These are phyloP conservation scores for Aureobasidium sp. DNA, from an alignment of 2,329 filamentous ascomycete genomes.

Conservation along the genomic window DNA sequence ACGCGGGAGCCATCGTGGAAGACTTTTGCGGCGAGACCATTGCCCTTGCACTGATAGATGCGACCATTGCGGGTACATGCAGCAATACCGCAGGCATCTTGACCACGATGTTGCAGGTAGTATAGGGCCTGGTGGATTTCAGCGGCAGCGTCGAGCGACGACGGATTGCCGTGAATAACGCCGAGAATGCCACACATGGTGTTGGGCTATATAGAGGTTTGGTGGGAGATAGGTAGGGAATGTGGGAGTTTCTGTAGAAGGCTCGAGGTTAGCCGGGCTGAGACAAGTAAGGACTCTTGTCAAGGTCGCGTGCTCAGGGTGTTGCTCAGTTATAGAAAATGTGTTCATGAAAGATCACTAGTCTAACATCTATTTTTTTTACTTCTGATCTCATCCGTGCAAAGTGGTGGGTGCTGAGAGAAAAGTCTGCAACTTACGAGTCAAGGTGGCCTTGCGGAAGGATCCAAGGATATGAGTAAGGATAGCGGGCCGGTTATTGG, in stretches of 20 bases:
- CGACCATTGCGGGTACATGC: constrained; percentile 67
- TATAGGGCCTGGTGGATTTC: constrained; percentile 34
- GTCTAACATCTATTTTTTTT: constrained; percentile 37
- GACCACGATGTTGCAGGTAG: constrained; percentile 56
- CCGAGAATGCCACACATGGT: constrained; percentile 48
- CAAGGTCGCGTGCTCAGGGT: neutral
- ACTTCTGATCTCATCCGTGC: constrained; percentile 22
- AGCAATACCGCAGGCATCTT: constrained; percentile 84
- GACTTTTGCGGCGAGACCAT: constrained; percentile 78
- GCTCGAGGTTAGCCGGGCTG: constrained; percentile 17
- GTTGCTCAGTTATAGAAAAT: constrained; percentile 9
- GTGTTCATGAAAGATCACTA: constrained; percentile 28
- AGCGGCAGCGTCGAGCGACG: constrained; percentile 28
- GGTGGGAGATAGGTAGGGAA: neutral
- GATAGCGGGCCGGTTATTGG: neutral
- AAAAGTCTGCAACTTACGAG: constrained; percentile 11
- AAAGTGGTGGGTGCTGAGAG: constrained; percentile 1
- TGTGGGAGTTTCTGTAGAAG: neutral
- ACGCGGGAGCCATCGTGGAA: constrained; percentile 74
- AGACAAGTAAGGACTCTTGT: neutral
- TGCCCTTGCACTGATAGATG: constrained; percentile 84
- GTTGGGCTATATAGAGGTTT: constrained; percentile 16
- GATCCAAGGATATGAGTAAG: neutral
- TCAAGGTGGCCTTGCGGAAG: neutral
- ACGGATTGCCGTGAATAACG: constrained; percentile 39